phyloP scores from a whole-genome alignment of 371 early-diverging fungal species.

The Blyttiomyces sp. region DNA sequence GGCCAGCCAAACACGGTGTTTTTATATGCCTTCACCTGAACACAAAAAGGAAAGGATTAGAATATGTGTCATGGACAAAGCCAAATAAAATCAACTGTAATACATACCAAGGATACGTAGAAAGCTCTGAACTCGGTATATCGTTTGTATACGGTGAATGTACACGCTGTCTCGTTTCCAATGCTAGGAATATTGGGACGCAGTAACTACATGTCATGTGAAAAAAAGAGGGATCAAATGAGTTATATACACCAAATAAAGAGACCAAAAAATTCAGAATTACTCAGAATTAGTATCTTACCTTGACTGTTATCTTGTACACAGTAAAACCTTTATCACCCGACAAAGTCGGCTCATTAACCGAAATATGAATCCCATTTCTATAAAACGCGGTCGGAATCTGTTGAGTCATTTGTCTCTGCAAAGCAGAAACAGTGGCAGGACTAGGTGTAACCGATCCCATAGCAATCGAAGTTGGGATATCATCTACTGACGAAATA shows the following conservation, averaged over 20 bases:
- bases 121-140: slow-evolving; percentile 2
- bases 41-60: background rate
- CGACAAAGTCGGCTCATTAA: slow-evolving; percentile 1
- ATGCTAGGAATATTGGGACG: slow-evolving; percentile 8
- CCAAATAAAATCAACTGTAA: too few species aligned
- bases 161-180: slow-evolving; percentile 1
- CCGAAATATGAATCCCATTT: slow-evolving; percentile 3
- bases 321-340: background rate
- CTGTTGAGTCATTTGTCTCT: too few species aligned
- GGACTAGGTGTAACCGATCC: too few species aligned
- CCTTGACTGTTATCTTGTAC: slow-evolving; percentile 3
- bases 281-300: background rate
- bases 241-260: too few species aligned
- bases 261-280: background rate
- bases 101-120: too few species aligned
- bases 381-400: slow-evolving; percentile 12
- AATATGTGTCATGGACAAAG: too few species aligned
- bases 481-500: too few species aligned
- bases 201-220: background rate
- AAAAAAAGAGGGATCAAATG: too few species aligned
- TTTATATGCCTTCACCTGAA: background rate
- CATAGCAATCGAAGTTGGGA: too few species aligned
- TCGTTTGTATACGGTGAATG: background rate
- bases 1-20: slow-evolving; percentile 5
- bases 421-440: too few species aligned